These are phyloP conservation scores for Xylaria sp. DNA, from an alignment of 2,329 filamentous ascomycete genomes.

Conservation along the genomic window DNA sequence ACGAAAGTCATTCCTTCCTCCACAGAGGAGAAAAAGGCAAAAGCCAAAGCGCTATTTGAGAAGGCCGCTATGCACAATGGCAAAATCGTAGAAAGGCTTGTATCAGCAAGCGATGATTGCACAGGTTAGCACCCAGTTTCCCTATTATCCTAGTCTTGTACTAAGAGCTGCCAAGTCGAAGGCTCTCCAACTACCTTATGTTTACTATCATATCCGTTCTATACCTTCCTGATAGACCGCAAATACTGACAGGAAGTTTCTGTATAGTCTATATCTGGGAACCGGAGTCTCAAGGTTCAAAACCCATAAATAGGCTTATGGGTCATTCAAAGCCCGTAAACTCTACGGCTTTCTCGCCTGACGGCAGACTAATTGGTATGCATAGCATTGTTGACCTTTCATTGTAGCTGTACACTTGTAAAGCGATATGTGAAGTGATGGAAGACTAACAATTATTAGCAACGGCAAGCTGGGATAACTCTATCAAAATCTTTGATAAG, in stretches of 20 bases:
- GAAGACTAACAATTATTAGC: constrained; percentile 50
- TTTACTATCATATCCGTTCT: background rate
- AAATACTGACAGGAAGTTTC: constrained; percentile 4
- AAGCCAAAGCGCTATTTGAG: constrained; percentile 85
- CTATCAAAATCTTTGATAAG: constrained; percentile 83
- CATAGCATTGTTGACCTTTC: background rate
- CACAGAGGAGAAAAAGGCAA: constrained; percentile 75
- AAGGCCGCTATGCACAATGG: constrained; percentile 83
- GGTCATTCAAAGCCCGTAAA: constrained; percentile 98
- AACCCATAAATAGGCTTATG: constrained; percentile 87
- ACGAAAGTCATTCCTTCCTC: constrained; percentile 73
- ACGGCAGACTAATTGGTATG: constrained; percentile 79
- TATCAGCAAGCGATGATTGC: constrained; percentile 87
- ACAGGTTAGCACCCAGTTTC: constrained; percentile 29
- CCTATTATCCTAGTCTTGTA: background rate
- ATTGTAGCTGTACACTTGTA: background rate
- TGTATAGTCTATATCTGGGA: constrained; percentile 89
- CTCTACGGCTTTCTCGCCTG: constrained; percentile 92
- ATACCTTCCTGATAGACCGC: background rate
- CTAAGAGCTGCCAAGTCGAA: background rate
- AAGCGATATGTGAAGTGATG: background rate
- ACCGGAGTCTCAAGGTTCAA: constrained; percentile 75
- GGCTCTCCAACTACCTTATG: background rate
- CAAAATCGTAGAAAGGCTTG: constrained; percentile 82
- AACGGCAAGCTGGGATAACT: constrained; percentile 91